phyloP scores from a whole-genome alignment of 768 basidiomycete genomes.

The Mrakia frigida region DNA sequence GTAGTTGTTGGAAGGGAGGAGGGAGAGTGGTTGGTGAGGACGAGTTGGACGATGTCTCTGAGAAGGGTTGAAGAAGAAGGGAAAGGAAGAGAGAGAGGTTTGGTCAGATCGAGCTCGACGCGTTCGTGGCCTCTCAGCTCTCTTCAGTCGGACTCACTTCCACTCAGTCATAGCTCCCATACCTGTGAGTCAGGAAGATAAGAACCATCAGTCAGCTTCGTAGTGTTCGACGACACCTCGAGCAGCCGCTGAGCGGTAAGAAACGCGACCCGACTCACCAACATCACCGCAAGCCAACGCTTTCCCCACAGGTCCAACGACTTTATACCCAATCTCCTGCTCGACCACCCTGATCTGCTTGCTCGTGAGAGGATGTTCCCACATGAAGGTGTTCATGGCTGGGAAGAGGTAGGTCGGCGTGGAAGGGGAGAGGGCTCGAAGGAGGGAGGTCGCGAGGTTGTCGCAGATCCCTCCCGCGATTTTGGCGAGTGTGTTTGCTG shows the following conservation, averaged over 20 bases:
- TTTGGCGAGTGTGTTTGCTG: conserved; percentile 93
- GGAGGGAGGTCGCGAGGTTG: conserved; percentile 68
- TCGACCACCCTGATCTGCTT: conserved; percentile 70
- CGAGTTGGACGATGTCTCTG: conserved; percentile 58
- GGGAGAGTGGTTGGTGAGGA: conserved; percentile 35
- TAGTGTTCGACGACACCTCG: background rate
- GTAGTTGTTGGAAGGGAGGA: background rate
- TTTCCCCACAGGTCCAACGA: conserved; percentile 85
- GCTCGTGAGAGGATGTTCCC: conserved; percentile 82
- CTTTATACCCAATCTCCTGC: conserved; percentile 69
- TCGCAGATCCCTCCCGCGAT: conserved; percentile 84
- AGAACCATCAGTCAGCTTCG: background rate
- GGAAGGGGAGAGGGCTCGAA: conserved; percentile 73
- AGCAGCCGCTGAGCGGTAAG: no score
- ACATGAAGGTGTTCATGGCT: conserved; percentile 99
- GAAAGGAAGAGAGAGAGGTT: background rate
- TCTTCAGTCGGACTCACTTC: conserved; percentile 40
- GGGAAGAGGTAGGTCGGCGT: conserved; percentile 90
- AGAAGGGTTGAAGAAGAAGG: background rate
- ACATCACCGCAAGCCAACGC: conserved; percentile 84
- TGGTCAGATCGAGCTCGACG: no score
- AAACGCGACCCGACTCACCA: conserved; percentile 51
- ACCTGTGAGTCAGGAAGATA: conserved; percentile 49
- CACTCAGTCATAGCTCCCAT: conserved; percentile 96
- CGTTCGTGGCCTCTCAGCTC: no score